Base-by-base conservation (phyloP, 805 yeast genomes). In the Kodamaea hsintzibuensis region DNA sequence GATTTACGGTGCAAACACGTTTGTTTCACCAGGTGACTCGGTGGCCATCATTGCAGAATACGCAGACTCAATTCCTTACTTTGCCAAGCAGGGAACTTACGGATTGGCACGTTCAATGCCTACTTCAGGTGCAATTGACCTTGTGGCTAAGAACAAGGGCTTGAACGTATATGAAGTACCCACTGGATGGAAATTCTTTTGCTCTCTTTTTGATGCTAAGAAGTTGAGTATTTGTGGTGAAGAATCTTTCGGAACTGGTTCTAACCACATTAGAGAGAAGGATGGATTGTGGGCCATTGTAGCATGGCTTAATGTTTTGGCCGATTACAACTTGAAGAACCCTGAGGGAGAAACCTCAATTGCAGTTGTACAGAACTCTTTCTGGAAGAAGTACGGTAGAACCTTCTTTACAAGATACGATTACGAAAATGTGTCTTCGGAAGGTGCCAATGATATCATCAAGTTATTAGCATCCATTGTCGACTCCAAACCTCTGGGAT, bases 81-180 rank as follows among this genome's bases (percentile, higher is more conserved):
- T 95, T 78, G 77, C 81, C 60, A 82, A 85, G 61, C 83, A 83
- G 56, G 98, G 98, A 49, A 88, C 92, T 43, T 80, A 89, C 63
- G 99, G 99, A 7, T 79, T 95, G 50, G 99, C 99, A 10, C 83
- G 99, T 68, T 89, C 97, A 9, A 93, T 93, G 97, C 99, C 99
- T 55, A 93, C 99, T 10, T 86, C 96, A 10, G 91, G 89, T 45
- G 98, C 99, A 35, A 81, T 93, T 63, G 99, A 93, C 65, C 79
- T 88, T 54, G 99, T 95, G 19, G 98, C 97, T 30, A 82, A 83
- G 68, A 78, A 78, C 55, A 85, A 90, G 71, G 87, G 87, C 33
- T 74, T 93, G 60, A 74, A 85, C 49, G 77, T 86, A 57, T 93
- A 93, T 72, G 99, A 95, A 73, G 98, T 95, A 5, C 99, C 99